Conservation (phyloP, 306 rosid genomes). For the Dalbergia cochinchinensis region DNA sequence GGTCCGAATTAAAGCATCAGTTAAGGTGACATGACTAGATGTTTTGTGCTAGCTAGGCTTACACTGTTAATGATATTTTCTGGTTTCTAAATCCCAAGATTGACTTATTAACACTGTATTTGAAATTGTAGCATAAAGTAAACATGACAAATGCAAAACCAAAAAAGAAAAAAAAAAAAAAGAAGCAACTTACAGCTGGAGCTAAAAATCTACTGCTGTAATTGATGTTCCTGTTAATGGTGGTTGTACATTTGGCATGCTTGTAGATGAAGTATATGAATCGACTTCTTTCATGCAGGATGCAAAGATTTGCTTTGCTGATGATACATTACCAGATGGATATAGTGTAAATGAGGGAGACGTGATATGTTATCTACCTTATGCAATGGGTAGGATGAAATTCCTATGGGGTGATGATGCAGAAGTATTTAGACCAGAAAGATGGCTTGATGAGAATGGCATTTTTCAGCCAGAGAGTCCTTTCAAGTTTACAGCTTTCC, state of each 20-base stretch:
- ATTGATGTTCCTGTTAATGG: slow-evolving; percentile 29
- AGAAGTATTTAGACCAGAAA: slow-evolving; percentile 71
- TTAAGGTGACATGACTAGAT: neutral
- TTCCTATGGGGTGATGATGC: slow-evolving; percentile 89
- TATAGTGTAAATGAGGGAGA: slow-evolving; percentile 71
- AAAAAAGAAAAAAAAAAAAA: no score
- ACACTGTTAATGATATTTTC: neutral
- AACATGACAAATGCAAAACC: neutral
- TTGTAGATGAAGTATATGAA: slow-evolving; percentile 1
- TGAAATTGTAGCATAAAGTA: neutral
- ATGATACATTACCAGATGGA: slow-evolving; percentile 83
- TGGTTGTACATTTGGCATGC: slow-evolving; percentile 1
- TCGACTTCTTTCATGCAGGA: slow-evolving; percentile 57
- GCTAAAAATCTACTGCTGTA: neutral
- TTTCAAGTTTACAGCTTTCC: slow-evolving; percentile 83
- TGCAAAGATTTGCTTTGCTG: slow-evolving; percentile 70
- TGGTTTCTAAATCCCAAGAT: slow-evolving; percentile 15
- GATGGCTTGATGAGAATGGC: slow-evolving; percentile 77
- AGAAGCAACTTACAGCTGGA: neutral
- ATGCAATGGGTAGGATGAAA: slow-evolving; percentile 91
- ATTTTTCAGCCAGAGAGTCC: slow-evolving; percentile 70
- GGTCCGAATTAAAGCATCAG: neutral
- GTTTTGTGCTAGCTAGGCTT: slow-evolving; percentile 4
- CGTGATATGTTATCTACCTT: slow-evolving; percentile 70
- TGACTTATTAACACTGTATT: neutral